Evolutionary conservation across 805 yeast genomes (phyloP).

Genomic region (Suhomyces prunicola): DNA sequence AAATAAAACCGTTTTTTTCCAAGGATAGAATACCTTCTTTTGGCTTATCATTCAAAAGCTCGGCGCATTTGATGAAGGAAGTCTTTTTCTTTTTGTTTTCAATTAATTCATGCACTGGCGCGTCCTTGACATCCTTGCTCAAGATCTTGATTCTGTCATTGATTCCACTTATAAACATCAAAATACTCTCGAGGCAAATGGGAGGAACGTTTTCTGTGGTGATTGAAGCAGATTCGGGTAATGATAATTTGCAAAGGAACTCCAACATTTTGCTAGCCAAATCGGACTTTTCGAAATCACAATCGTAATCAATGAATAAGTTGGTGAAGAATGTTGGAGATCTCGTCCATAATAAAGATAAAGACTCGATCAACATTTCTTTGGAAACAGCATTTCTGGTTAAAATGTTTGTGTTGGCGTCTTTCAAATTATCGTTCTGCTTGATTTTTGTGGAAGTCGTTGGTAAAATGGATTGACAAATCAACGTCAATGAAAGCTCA

Average conservation of each 20-base stretch:
- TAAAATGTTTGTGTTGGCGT: slow-evolving; percentile 15
- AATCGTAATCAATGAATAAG: slow-evolving; percentile 80
- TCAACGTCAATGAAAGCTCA: slow-evolving; percentile 64
- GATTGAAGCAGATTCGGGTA: slow-evolving; percentile 77
- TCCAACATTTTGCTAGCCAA: slow-evolving; percentile 65
- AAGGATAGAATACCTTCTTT: slow-evolving; percentile 67
- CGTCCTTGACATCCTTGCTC: slow-evolving; percentile 5
- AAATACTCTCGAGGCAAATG: slow-evolving; percentile 82
- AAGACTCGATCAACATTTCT: slow-evolving; percentile 79
- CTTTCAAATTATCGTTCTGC: slow-evolving; percentile 20
- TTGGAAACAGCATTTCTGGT: slow-evolving; percentile 45
- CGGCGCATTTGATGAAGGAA: slow-evolving; percentile 72
- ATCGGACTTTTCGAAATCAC: slow-evolving; percentile 84
- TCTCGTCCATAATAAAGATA: slow-evolving; percentile 79
- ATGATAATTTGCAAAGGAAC: slow-evolving; percentile 69
- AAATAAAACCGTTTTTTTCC: slow-evolving; percentile 63
- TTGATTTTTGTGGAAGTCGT: slow-evolving; percentile 11
- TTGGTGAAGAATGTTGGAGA: slow-evolving; percentile 74
- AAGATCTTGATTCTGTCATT: slow-evolving; percentile 46
- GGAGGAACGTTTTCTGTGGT: slow-evolving; percentile 92
- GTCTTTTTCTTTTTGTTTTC: slow-evolving; percentile 56
- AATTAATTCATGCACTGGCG: slow-evolving; percentile 30
- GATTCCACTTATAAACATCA: slow-evolving; percentile 65
- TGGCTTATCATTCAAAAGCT: slow-evolving; percentile 74
- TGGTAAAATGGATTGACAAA: slow-evolving; percentile 58